A percentile compares a stretch with the other conserved stretches of the same genome.
These are phyloP conservation scores for Tetracentron sinense DNA, from an alignment of 164 flowering plant genomes.

Conservation along the genomic window DNA sequence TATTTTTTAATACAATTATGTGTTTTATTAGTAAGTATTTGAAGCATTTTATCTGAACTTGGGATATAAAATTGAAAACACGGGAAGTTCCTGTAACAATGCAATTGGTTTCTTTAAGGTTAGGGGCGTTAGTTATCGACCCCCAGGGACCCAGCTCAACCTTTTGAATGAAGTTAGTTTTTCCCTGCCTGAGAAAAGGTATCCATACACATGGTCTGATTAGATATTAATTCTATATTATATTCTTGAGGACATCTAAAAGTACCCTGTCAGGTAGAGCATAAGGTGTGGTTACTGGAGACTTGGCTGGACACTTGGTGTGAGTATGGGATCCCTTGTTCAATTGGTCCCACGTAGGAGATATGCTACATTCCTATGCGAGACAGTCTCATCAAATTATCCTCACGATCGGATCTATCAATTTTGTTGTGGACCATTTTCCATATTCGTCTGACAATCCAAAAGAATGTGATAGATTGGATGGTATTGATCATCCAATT, in stretches of 20 bases:
- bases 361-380: background rate
- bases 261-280: background rate
- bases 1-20: background rate
- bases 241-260: background rate
- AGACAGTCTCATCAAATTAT: background rate
- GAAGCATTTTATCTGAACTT: background rate
- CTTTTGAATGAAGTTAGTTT: constrained; percentile 67
- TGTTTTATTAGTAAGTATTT: background rate
- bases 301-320: background rate
- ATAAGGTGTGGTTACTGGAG: background rate
- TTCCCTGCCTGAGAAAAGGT: constrained; percentile 84
- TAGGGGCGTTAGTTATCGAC: constrained; percentile 61
- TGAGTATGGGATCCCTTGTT: background rate
- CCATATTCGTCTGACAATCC: background rate
- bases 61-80: too few relatives aligned
- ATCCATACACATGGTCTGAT: constrained; percentile 6
- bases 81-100: background rate
- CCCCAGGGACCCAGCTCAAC: constrained; percentile 76
- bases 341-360: background rate
- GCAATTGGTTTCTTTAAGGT: constrained; percentile 39
- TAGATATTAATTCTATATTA: background rate
- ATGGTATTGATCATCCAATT: background rate
- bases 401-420: background rate
- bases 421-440: background rate
- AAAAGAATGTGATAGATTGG: background rate